A percentile compares a stretch with the other conserved stretches of the same genome.
Conservation (phyloP, 805 yeast species). For the Tetrapisispora taiwanensis region DNA sequence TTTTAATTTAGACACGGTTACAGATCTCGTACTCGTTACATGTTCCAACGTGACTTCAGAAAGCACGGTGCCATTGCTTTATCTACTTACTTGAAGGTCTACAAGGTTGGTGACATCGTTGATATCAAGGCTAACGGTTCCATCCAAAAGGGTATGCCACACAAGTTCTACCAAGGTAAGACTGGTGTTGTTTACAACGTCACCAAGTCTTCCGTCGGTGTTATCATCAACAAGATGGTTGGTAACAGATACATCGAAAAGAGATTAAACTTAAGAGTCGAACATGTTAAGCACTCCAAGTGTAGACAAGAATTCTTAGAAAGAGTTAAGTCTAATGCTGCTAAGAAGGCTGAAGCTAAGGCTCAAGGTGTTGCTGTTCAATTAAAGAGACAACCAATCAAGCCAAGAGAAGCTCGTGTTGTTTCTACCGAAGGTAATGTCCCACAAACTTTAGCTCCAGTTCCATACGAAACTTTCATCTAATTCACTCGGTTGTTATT, state of each 20-base stretch:
- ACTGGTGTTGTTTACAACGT: slow-evolving; percentile 99
- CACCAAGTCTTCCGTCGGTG: slow-evolving; percentile 97
- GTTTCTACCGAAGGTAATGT: slow-evolving; percentile 72
- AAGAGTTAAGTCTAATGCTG: slow-evolving; percentile 97
- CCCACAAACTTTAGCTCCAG: slow-evolving; percentile 98
- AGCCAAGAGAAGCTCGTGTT: slow-evolving; percentile 89
- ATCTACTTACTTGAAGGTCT: slow-evolving; percentile 94
- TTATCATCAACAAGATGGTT: slow-evolving; percentile 94
- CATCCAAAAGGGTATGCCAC: slow-evolving; percentile 99
- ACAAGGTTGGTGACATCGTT: slow-evolving; percentile 99
- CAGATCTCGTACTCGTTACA: slow-evolving; percentile 99
- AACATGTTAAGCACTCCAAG: slow-evolving; percentile 98
- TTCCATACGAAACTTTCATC: slow-evolving; percentile 98
- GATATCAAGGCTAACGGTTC: slow-evolving; percentile 99
- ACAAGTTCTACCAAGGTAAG: slow-evolving; percentile 99
- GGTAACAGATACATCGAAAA: slow-evolving; percentile 98
- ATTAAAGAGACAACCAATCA: slow-evolving; percentile 97
- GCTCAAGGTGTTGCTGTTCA: slow-evolving; percentile 80
- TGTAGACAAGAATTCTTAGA: slow-evolving; percentile 98
- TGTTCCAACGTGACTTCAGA: slow-evolving; percentile 99
- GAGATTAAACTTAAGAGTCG: slow-evolving; percentile 97
- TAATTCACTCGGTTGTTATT: slow-evolving; percentile 35
- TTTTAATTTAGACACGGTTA: slow-evolving; percentile 94
- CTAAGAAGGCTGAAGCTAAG: slow-evolving; percentile 87
- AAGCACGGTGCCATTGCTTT: slow-evolving; percentile 85